Percentiles rank a stretch among this genome's conserved stretches.
These are phyloP conservation scores for Trichoderma breve DNA, from an alignment of 2,329 filamentous ascomycete species.

Conservation along the genomic window DNA sequence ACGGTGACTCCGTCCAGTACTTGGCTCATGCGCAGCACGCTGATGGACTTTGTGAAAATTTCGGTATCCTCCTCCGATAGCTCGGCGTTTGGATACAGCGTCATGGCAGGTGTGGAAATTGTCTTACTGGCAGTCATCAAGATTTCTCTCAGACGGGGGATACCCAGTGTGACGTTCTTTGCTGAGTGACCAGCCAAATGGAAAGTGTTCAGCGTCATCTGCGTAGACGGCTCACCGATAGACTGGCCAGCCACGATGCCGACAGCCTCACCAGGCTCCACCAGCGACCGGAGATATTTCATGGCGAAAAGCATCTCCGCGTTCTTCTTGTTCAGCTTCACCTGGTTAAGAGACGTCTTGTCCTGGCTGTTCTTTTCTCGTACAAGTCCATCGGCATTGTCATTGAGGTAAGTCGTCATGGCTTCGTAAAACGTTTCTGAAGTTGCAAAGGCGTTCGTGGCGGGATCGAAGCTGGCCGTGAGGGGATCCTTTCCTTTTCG, in stretches of 20 bases:
- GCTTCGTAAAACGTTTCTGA: conserved; percentile 80
- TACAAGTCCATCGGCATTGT: conserved; percentile 65
- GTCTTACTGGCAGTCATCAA: conserved; percentile 92
- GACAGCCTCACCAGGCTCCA: conserved; percentile 94
- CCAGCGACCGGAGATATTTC: conserved; percentile 88
- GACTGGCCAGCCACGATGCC: conserved; percentile 97
- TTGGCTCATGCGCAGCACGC: conserved; percentile 77
- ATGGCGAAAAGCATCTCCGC: conserved; percentile 84
- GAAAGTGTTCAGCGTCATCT: conserved; percentile 99
- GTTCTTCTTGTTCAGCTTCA: conserved; percentile 61
- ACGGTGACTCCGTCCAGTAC: conserved; percentile 80
- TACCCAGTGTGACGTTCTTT: conserved; percentile 98
- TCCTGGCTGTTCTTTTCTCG: conserved; percentile 42
- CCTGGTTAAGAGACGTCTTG: conserved; percentile 30
- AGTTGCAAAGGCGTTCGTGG: conserved; percentile 76
- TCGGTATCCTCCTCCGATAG: conserved; percentile 67
- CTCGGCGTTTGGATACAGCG: conserved; percentile 72
- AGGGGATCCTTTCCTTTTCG: conserved; percentile 70
- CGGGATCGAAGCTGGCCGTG: conserved; percentile 69
- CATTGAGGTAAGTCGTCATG: conserved; percentile 74
- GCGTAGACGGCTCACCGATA: conserved; percentile 93
- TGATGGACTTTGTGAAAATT: conserved; percentile 88
- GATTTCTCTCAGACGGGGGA: conserved; percentile 93
- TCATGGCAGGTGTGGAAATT: conserved; percentile 91
- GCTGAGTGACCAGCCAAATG: conserved; percentile 97